Evolutionary conservation across 192 early-diverging fungal species (phyloP), one percentile per base, ranked within the genome.

Genomic region (Coemansia sp.): DNA sequence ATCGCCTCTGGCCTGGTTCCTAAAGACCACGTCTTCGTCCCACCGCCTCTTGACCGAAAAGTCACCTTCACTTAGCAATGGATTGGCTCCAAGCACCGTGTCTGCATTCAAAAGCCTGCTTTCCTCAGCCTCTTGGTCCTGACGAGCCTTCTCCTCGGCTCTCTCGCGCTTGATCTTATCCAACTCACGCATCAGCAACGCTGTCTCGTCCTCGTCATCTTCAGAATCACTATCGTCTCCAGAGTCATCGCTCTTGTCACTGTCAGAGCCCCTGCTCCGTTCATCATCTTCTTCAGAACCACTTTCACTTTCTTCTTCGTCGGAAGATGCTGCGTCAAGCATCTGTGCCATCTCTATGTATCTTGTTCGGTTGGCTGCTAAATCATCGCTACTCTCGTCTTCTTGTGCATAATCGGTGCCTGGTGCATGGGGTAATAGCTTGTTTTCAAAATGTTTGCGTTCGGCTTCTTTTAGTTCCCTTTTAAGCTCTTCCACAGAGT

Each of bases 21-120:
- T 94, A 79, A 99, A 99, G 41, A 99, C 90, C 43, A 99, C 97
- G 77, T 99, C 97, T 64, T 99, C 96, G 74, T 99, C 96, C 97
- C 96, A 98, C 60, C 91, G 86, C 60, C 94, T 76, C 86, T 96
- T 97, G 34, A 97, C 93, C 74, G 90, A 74, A 93, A 97, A 76
- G 88, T 89, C 69, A 66, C 81, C 41, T 75, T 79, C 67, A 5
- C 88, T 79, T 59, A 99, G 82, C 48, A 98, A 68, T 8, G 96
- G 96, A 78, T 98, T 98, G 8, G 92, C 94, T 0, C 87, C 71
- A 41, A 81, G 88, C 41, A 91, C 88, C 65, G 91, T 85, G 11
- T 79, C 68, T 56, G 87, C 60, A 20, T 64, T 69, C 51, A 76
- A 72, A 39, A 86, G 68, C 45, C 71, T 75, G 52, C 88, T 89